Conservation (phyloP, 148 eudicot genomes). For the Nepenthes gracilis region DNA sequence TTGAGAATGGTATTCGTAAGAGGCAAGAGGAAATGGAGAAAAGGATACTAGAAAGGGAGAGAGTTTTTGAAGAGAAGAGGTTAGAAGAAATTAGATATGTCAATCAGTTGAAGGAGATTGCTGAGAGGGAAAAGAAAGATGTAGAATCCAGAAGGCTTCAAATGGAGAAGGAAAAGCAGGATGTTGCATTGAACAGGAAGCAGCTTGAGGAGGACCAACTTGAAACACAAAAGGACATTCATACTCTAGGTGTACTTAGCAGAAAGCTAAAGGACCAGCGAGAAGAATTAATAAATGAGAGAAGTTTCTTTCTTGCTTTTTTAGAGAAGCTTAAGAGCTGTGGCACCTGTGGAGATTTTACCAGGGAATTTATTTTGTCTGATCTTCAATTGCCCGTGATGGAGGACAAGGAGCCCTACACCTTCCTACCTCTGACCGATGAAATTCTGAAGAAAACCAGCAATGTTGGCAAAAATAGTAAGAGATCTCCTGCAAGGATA, state of each 20-base stretch:
- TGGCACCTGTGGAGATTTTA: conserved; percentile 47
- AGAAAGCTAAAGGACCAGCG: conserved; percentile 56
- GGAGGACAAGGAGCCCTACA: conserved; percentile 20
- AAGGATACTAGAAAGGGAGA: conserved; percentile 43
- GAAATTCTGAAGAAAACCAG: conserved; percentile 12
- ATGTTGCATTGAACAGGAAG: conserved; percentile 37
- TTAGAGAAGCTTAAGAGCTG: conserved; percentile 53
- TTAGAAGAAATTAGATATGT: conserved; percentile 29
- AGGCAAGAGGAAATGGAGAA: conserved; percentile 48
- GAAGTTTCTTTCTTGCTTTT: conserved; percentile 38
- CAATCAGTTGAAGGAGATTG: conserved; percentile 34
- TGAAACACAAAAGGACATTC: conserved; percentile 67
- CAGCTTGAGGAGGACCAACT: conserved; percentile 52
- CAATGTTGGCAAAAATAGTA: background rate
- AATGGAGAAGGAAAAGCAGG: conserved; percentile 53
- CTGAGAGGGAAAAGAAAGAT: conserved; percentile 38
- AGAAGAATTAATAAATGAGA: conserved; percentile 45
- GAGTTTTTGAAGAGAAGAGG: conserved; percentile 45
- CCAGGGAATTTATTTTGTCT: conserved; percentile 27
- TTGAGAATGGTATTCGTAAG: conserved; percentile 40
- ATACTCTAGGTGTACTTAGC: conserved; percentile 54
- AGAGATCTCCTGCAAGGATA: conserved; percentile 10
- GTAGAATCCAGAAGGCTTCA: conserved; percentile 29
- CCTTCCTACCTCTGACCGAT: conserved; percentile 16
- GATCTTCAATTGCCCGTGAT: conserved; percentile 31